These are phyloP conservation scores for Somion occarium DNA, from an alignment of 1,284 basidiomycete genomes.

Conservation along the genomic window DNA sequence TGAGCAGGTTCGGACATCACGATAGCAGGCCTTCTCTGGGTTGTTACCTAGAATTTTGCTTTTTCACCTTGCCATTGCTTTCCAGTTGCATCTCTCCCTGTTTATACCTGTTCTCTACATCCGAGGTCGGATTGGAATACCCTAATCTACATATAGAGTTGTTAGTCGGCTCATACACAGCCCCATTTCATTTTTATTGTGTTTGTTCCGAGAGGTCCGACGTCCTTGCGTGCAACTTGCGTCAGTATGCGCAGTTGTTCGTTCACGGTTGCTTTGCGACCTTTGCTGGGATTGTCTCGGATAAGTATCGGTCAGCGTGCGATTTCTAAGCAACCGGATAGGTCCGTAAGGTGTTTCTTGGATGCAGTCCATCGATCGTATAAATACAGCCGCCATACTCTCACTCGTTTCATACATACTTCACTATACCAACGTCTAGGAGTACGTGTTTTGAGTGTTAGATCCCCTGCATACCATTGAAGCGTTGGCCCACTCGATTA, in stretches of 20 bases:
- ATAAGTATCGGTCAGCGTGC: neutral
- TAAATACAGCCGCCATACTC: neutral
- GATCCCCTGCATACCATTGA: too few species aligned
- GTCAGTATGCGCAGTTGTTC: neutral
- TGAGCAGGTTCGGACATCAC: conserved; percentile 26
- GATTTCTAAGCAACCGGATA: neutral
- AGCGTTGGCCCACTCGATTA: too few species aligned
- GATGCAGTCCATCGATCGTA: neutral
- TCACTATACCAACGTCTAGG: too few species aligned
- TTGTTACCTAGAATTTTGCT: neutral
- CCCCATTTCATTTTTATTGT: too few species aligned
- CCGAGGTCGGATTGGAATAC: too few species aligned
- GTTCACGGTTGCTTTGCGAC: neutral
- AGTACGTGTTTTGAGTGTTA: too few species aligned
- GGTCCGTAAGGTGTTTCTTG: neutral
- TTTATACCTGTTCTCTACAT: too few species aligned
- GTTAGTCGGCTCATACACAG: too few species aligned
- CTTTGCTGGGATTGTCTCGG: neutral
- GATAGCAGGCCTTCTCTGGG: neutral
- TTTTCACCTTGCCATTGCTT: neutral
- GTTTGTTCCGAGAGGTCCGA: neutral
- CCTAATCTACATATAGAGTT: too few species aligned
- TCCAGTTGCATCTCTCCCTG: neutral
- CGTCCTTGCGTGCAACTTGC: neutral
- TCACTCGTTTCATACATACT: neutral